Percentiles rank a stretch among this genome's conserved stretches.
phyloP scores from a whole-genome alignment of 192 early-diverging fungal genomes.

The Linnemannia zychae region DNA sequence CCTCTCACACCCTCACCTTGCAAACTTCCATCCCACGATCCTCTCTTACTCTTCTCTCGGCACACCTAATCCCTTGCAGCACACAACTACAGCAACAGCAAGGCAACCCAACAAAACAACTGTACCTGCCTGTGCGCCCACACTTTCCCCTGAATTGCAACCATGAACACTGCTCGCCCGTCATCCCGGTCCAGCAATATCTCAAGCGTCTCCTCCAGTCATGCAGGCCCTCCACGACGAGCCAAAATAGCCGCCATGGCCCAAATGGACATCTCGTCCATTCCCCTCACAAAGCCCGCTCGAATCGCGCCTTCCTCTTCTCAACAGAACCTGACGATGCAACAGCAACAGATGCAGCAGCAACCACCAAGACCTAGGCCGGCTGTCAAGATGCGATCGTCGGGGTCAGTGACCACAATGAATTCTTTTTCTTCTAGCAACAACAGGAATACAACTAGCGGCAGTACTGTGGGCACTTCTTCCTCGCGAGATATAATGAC shows the following conservation, averaged over 20 bases:
- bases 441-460: background rate
- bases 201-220: slow-evolving; percentile 4
- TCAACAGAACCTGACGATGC: background rate
- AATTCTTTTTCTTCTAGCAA: background rate
- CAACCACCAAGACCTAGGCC: slow-evolving; percentile 20
- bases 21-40: background rate
- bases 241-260: slow-evolving; percentile 35
- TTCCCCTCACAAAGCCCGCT: slow-evolving; percentile 7
- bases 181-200: slow-evolving; percentile 21
- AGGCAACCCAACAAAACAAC: background rate
- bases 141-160: background rate
- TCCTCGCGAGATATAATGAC: background rate
- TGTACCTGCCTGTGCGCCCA: background rate
- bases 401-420: slow-evolving; percentile 16
- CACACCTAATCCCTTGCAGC: background rate
- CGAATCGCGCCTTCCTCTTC: slow-evolving; percentile 3
- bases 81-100: background rate
- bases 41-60: background rate
- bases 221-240: slow-evolving; percentile 15
- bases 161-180: slow-evolving; percentile 32
- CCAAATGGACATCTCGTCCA: slow-evolving; percentile 40
- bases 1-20: background rate
- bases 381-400: slow-evolving; percentile 28
- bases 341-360: slow-evolving; percentile 11
- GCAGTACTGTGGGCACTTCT: background rate